Base-by-base conservation (phyloP, 2,329 filamentous ascomycete genomes). In the Diaporthe humulicola region DNA sequence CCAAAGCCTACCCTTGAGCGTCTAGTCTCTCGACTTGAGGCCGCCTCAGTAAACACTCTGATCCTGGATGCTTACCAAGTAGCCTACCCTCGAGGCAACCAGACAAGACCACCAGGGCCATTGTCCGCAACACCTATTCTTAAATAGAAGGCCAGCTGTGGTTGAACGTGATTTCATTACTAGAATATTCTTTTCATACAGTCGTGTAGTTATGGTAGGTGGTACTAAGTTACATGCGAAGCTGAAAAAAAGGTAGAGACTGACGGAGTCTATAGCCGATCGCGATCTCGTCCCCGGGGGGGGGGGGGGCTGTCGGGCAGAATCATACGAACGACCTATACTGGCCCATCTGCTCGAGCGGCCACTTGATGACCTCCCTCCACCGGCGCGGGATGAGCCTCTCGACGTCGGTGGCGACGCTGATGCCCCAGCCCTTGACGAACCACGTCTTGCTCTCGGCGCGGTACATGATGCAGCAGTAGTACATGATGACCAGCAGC, bases 401-500 rank as follows among this genome's bases (percentile, higher is more conserved):
- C 15, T 72, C 70, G 8, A 61, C 52, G 19, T 75, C 70, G 2
- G 70, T 25, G 2, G 70, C 70, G 14, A 73, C 61, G 22, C 52
- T 73, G 30, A 52, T 30, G 40, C 52, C 74, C 74, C 74, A 75
- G 19, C 74, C 71, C 38, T 60, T 64, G 71, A 73, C 76, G 33
- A 77, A 79, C 78, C 78, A 79, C 19, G 73, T 76, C 17, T 60
- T 76, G 1, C 73, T 40, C 74, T 79, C 77, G 0, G 77, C 76
- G 9, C 71, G 60, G 48, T 74, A 71, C n/a, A 80, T 73, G 19
- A 79, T 71, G n/a, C 77, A 76, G 36, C 78, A 80, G 67, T 80
- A 80, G 66, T 77, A 75, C n/a, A 76, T 75, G 19, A 79, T 71
- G 14, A 80, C 64, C 17, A 76, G 72, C 48, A 80, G 70, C 15